phyloP scores from a whole-genome alignment of 2,329 filamentous ascomycete species.

The Pseudogymnoascus sp. region DNA sequence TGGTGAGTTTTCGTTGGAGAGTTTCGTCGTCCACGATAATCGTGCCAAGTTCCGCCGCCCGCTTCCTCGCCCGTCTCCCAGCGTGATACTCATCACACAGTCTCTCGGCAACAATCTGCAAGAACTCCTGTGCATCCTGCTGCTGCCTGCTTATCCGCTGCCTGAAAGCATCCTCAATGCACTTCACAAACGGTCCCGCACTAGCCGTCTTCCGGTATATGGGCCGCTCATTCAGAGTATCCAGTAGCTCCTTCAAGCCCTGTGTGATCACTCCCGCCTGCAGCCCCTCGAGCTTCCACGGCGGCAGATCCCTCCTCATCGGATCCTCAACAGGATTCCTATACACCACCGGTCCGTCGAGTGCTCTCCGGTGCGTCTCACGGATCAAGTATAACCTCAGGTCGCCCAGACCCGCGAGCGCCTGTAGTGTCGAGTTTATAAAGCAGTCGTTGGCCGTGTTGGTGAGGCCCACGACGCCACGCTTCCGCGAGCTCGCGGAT shows the following conservation, averaged over 20 bases:
- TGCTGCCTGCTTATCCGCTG: conserved; percentile 90
- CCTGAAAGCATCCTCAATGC: conserved; percentile 76
- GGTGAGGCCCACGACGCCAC: conserved; percentile 76
- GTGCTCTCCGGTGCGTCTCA: conserved; percentile 73
- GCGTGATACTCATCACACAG: conserved; percentile 92
- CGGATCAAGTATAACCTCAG: conserved; percentile 85
- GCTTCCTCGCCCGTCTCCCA: conserved; percentile 61
- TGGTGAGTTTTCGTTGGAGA: background rate
- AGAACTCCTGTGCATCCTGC: conserved; percentile 94
- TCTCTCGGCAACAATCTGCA: conserved; percentile 87
- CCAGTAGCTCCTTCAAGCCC: conserved; percentile 85
- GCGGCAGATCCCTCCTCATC: conserved; percentile 38
- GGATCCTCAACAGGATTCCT: conserved; percentile 46
- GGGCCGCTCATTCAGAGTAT: conserved; percentile 85
- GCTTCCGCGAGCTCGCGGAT: conserved; percentile 54
- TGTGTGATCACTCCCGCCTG: conserved; percentile 77
- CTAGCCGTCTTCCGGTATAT: conserved; percentile 92
- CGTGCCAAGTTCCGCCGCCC: conserved; percentile 31
- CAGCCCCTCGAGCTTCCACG: conserved; percentile 57
- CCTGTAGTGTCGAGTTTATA: conserved; percentile 94
- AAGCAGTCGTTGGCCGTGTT: conserved; percentile 96
- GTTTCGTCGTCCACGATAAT: conserved; percentile 4
- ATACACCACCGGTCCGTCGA: conserved; percentile 74
- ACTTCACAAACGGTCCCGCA: conserved; percentile 72
- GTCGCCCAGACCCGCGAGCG: conserved; percentile 81